Conservation (phyloP, 2,329 filamentous ascomycete species). For the Colletotrichum echinochloae region DNA sequence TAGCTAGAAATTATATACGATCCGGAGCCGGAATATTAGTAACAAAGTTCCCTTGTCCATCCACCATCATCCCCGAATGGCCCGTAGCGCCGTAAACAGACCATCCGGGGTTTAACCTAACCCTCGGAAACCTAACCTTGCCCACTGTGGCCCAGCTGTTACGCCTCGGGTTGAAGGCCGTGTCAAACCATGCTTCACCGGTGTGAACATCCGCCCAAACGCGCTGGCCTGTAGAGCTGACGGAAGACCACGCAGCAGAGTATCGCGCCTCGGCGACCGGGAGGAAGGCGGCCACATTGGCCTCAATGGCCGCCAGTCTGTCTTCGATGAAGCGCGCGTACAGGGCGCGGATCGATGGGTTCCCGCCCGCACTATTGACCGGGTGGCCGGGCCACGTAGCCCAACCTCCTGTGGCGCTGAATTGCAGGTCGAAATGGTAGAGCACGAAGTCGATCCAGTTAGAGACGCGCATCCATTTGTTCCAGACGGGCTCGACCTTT, state of each 20-base stretch:
- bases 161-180: background rate
- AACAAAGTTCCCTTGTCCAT: background rate
- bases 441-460: slow-evolving; percentile 30
- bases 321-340: slow-evolving; percentile 16
- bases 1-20: no score
- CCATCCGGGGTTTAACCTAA: background rate
- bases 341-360: slow-evolving; percentile 8
- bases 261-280: background rate
- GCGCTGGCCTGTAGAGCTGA: background rate
- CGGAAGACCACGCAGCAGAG: background rate
- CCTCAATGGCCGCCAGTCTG: background rate
- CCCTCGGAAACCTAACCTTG: background rate
- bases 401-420: background rate
- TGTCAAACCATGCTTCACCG: background rate
- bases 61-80: background rate
- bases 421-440: slow-evolving; percentile 18
- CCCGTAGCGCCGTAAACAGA: background rate
- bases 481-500: slow-evolving; percentile 16
- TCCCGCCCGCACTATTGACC: background rate
- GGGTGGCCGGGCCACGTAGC: background rate
- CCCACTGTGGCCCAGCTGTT: background rate
- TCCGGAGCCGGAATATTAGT: background rate
- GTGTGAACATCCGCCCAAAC: background rate
- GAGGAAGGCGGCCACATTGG: background rate
- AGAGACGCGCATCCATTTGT: slow-evolving; percentile 31